A percentile compares a stretch with the other conserved stretches of the same genome.
phyloP scores from a whole-genome alignment of 179 eudicot genomes.

The Drosera spatulata region DNA sequence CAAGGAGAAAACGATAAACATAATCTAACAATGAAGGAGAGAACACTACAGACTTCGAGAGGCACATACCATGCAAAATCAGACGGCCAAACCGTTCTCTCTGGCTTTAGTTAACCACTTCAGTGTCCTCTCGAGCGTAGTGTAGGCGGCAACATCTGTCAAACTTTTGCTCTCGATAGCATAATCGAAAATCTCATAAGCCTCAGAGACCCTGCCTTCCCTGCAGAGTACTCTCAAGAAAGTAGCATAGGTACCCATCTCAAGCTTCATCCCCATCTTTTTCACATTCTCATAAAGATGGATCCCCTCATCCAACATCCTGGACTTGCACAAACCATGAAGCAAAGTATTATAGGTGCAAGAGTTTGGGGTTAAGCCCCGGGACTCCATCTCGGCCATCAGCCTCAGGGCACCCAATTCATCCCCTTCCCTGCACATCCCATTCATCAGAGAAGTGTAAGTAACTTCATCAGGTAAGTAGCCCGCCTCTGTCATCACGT shows the following conservation, averaged over 20 bases:
- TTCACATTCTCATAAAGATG: slow-evolving; percentile 54
- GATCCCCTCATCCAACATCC: slow-evolving; percentile 50
- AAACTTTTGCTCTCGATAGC: slow-evolving; percentile 77
- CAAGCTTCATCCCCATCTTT: slow-evolving; percentile 46
- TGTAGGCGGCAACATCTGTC: slow-evolving; percentile 61
- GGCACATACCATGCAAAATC: background rate
- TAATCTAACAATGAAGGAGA: no score
- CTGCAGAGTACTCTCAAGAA: slow-evolving; percentile 70
- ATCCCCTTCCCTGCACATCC: slow-evolving; percentile 81
- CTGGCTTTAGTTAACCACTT: slow-evolving; percentile 88
- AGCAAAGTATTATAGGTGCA: slow-evolving; percentile 86
- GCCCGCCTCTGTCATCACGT: slow-evolving; percentile 54
- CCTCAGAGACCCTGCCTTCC: slow-evolving; percentile 73
- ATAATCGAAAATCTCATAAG: slow-evolving; percentile 86
- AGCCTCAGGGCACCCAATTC: slow-evolving; percentile 47
- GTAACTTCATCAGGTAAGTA: slow-evolving; percentile 68
- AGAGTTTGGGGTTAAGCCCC: slow-evolving; percentile 71
- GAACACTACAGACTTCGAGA: no score
- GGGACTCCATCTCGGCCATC: slow-evolving; percentile 59
- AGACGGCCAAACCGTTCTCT: slow-evolving; percentile 35
- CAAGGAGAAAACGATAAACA: no score
- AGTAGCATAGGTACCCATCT: slow-evolving; percentile 63
- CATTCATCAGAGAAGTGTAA: slow-evolving; percentile 91
- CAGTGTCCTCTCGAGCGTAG: slow-evolving; percentile 63
- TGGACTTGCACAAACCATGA: slow-evolving; percentile 74